These are phyloP conservation scores for Ustilaginoidea virens DNA, from an alignment of 2,329 filamentous ascomycete species.

Conservation along the genomic window DNA sequence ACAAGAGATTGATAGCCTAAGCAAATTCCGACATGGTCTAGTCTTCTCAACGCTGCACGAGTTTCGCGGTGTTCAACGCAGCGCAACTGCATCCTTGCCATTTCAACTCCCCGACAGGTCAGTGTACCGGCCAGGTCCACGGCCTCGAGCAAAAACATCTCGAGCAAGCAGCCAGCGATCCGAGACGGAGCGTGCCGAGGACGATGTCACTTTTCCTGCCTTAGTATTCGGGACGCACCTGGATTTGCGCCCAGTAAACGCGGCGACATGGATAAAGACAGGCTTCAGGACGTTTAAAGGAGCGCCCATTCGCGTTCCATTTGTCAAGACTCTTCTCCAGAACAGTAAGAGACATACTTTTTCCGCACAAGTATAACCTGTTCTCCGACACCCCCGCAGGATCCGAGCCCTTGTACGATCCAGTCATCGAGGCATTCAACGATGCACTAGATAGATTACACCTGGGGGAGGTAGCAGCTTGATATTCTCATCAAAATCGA, in stretches of 20 bases:
- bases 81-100: neutral
- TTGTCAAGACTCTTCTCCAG: slow-evolving; percentile 1
- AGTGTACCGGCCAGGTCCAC: slow-evolving; percentile 1
- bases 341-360: neutral
- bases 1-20: neutral
- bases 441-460: slow-evolving; percentile 1
- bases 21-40: neutral
- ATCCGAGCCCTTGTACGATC: slow-evolving; percentile 1
- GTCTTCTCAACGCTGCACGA: neutral
- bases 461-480: too few species aligned
- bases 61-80: slow-evolving; percentile 1
- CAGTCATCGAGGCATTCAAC: slow-evolving; percentile 2
- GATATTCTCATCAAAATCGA: too few species aligned
- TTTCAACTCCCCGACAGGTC: neutral
- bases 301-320: neutral
- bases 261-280: neutral
- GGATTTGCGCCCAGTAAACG: too few species aligned
- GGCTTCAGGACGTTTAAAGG: slow-evolving; percentile 1
- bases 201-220: neutral
- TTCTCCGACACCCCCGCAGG: slow-evolving; percentile 3
- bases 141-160: slow-evolving; percentile 1
- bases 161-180: slow-evolving; percentile 1
- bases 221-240: too few species aligned
- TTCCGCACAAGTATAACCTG: slow-evolving; percentile 1
- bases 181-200: neutral